phyloP scores from a whole-genome alignment of 345 rosid species.

The Excoecaria agallocha region DNA sequence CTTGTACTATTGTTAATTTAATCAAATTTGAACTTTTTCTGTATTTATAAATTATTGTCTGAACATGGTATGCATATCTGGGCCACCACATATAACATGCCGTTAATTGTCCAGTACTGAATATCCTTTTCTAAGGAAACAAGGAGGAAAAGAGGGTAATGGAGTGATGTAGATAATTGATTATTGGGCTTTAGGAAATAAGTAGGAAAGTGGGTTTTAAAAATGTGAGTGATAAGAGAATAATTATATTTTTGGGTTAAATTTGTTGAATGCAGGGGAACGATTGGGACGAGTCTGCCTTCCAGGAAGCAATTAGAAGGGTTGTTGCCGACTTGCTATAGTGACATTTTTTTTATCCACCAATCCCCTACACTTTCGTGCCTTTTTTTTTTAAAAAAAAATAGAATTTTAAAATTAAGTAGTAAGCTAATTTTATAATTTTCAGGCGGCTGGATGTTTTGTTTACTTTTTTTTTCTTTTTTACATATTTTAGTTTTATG shows the following conservation, averaged over 20 bases:
- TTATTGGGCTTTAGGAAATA: slow-evolving; percentile 1
- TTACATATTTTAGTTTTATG: no score
- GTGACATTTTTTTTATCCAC: slow-evolving; percentile 18
- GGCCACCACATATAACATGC: background rate
- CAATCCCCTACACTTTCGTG: no score
- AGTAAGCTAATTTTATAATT: background rate
- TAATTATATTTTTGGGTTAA: background rate
- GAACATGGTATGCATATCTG: background rate
- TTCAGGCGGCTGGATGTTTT: background rate
- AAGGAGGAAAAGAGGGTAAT: background rate
- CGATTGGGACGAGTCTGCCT: slow-evolving; percentile 80
- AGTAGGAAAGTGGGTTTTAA: slow-evolving; percentile 1
- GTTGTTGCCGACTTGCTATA: slow-evolving; percentile 63
- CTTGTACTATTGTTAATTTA: background rate
- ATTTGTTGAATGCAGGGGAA: slow-evolving; percentile 38
- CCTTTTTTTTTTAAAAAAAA: no score
- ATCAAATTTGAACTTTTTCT: background rate
- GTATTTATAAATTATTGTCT: no score
- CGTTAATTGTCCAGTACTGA: background rate
- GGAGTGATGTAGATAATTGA: background rate
- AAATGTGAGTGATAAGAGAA: background rate
- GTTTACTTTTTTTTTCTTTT: no score
- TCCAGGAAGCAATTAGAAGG: slow-evolving; percentile 79
- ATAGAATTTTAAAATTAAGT: background rate
- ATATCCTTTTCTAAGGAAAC: background rate